Evolutionary conservation across 208 protist species (phyloP).

Genomic region (Angomonas desouzai): DNA sequence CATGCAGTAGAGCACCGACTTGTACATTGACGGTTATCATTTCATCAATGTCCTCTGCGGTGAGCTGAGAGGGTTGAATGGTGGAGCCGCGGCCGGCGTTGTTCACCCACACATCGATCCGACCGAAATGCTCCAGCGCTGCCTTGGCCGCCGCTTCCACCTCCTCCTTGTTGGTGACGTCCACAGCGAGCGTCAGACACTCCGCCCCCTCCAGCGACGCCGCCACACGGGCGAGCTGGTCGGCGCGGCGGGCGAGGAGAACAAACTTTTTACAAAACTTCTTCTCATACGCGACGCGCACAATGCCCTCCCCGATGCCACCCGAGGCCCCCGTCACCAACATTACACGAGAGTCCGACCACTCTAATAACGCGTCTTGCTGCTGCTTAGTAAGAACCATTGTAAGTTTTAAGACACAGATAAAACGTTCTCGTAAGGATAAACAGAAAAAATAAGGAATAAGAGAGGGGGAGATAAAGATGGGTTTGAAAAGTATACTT

Average conservation of each 20-base stretch:
- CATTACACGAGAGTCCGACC: conserved; percentile 9
- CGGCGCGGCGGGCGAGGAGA: conserved; percentile 13
- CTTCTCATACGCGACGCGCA: background rate
- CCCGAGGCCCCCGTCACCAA: conserved; percentile 15
- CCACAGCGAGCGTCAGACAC: conserved; percentile 3
- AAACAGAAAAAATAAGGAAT: conserved; percentile 5
- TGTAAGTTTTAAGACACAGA: background rate
- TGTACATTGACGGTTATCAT: conserved; percentile 20
- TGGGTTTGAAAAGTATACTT: too few relatives aligned
- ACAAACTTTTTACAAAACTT: conserved; percentile 10
- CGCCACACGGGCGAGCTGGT: conserved; percentile 12
- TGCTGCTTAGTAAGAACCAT: conserved; percentile 5
- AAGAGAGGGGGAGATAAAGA: too few relatives aligned
- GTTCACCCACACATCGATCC: conserved; percentile 19
- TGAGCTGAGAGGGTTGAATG: background rate
- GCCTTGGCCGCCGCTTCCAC: background rate
- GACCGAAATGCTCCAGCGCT: conserved; percentile 15
- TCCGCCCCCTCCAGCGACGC: conserved; percentile 1
- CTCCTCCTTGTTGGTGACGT: conserved; percentile 14
- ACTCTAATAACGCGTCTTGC: background rate
- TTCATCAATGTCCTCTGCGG: conserved; percentile 11
- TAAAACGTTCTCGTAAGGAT: background rate
- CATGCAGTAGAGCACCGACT: conserved; percentile 14
- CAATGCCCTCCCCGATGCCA: conserved; percentile 17
- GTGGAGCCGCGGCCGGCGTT: conserved; percentile 16